Percentiles rank a stretch among this genome's conserved stretches.
phyloP scores from a whole-genome alignment of 805 yeast genomes.

The Candida andamanensis region DNA sequence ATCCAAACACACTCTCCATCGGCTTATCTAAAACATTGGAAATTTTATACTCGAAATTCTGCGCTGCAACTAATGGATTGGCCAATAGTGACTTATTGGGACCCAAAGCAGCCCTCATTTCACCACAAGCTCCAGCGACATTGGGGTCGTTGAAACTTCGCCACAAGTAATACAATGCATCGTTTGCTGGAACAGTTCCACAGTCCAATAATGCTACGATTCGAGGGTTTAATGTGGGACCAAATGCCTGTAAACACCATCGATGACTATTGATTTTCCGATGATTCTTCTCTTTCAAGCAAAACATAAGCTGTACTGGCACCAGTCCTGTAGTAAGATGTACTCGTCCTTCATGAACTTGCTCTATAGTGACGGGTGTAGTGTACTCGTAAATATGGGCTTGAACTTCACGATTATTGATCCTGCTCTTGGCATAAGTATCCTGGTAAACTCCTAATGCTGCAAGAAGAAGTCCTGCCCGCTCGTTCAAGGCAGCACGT shows the following conservation, averaged over 20 bases:
- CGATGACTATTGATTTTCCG: slow-evolving; percentile 93
- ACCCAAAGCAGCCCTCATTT: slow-evolving; percentile 84
- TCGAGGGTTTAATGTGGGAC: slow-evolving; percentile 74
- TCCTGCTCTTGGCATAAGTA: slow-evolving; percentile 89
- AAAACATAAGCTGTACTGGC: slow-evolving; percentile 86
- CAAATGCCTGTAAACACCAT: slow-evolving; percentile 94
- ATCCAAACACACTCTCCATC: slow-evolving; percentile 91
- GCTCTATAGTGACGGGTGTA: slow-evolving; percentile 79
- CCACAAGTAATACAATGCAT: slow-evolving; percentile 87
- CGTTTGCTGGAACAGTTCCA: slow-evolving; percentile 86
- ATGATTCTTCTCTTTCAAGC: slow-evolving; percentile 83
- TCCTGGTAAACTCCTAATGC: slow-evolving; percentile 92
- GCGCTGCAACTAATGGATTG: slow-evolving; percentile 93
- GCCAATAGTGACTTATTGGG: slow-evolving; percentile 42
- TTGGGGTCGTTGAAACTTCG: slow-evolving; percentile 71
- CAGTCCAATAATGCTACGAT: slow-evolving; percentile 85
- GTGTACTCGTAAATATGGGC: slow-evolving; percentile 94
- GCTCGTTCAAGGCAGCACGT: slow-evolving; percentile 72
- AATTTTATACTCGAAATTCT: slow-evolving; percentile 94
- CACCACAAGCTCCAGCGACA: slow-evolving; percentile 98
- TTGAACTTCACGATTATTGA: slow-evolving; percentile 74
- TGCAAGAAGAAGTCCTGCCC: slow-evolving; percentile 74
- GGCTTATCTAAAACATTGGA: slow-evolving; percentile 95
- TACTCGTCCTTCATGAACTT: slow-evolving; percentile 54
- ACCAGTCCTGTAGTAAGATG: slow-evolving; percentile 61